Evolutionary conservation across 129 eudicot species (phyloP), one percentile per base, ranked within the genome.

Genomic region (Smallanthus sonchifolius): DNA sequence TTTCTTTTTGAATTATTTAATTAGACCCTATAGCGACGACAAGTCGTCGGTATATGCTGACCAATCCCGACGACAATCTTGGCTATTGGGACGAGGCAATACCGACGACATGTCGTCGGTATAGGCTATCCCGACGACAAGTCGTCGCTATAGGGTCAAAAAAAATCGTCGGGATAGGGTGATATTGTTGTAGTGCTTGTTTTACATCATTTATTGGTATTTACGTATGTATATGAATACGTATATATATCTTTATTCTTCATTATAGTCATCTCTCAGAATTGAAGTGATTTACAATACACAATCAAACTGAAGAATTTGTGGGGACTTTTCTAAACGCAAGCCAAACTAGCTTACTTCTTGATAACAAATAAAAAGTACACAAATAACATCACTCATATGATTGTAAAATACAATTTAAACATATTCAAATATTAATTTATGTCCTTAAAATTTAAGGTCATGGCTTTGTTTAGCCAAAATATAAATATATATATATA

Each of bases 331-430:
- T 57, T 6, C 3, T 32, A 3, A 54, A 54, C 9, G 59, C 73
- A 52, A 78, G 70, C 73, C 28, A 62, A 62, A 72, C 48, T 42
- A 54, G 78, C 69, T 65, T 79, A 66, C 32, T 71, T 55, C 10
- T 64, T 34, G 62, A 42, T 24, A 79, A 73, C 49, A 71, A 52
- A 65, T 49, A 8, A 65, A 79, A 72, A 55, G n/a, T 32, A 79
- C 82, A 70, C 72, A 80, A 65, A 80, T 45, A 45, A 44, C 67
- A 61, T 61, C 77, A 72, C 71, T 72, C 70, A 80, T 59, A 34
- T 80, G 75, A 65, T 38, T 80, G 70, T 36, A 59, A 52, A 45
- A 35, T 39, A 69, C 65, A 69, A 69, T 35, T 47, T 45, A 3
- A 70, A 63, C 36, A 52, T 19, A 72, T 37, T 47, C 69, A 64